Evolutionary conservation across 345 rosid species (phyloP), one percentile per base, ranked within the genome.

Genomic region (Eucalyptus grandis): DNA sequence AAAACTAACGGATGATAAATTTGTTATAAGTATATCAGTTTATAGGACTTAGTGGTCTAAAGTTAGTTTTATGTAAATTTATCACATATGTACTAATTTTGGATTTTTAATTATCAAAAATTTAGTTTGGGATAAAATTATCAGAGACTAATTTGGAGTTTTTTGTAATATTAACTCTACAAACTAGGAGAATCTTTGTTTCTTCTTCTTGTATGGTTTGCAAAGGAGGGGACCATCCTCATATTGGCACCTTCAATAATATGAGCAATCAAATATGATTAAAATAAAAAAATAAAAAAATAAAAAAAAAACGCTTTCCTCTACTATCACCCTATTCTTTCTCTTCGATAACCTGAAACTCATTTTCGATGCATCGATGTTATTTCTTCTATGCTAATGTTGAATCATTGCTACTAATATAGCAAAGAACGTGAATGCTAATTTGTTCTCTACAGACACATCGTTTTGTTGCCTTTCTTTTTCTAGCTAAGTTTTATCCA

Each of bases 251-350:
- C 44, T 34, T 34, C 21, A 69, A 34, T 34, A 15, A 40, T 34
- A 72, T 17, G 44, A 14, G 40, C 26, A 37, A 60, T 60, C 69
- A 34, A 34, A 72, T 34, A 17, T 16, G 16, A 69, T 7, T 17
- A 7, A 17, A 50, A 15, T 1, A 50, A 50, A 49, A 49, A 15
- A 15, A 65, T 4, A 6, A 65, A 31, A 7, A 62, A 30, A 7
- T 2, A 15, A 65, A 2, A 6, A 65, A 31, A 7, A 62, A 30
- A 7, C 1, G 7, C 0, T 65, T 65, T n/a, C 77, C 0, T 16
- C 6, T 14, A 0, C 11, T 15, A 6, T 65, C 8, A 15, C 11
- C 22, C 19, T 67, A 31, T 67, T 65, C 40, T n/a, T 67, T 31
- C 22, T 31, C 40, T 67, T 30, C 1, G 2, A 0, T 14, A 27